phyloP scores from a whole-genome alignment of 345 rosid genomes.

The Raphanus sativus region DNA sequence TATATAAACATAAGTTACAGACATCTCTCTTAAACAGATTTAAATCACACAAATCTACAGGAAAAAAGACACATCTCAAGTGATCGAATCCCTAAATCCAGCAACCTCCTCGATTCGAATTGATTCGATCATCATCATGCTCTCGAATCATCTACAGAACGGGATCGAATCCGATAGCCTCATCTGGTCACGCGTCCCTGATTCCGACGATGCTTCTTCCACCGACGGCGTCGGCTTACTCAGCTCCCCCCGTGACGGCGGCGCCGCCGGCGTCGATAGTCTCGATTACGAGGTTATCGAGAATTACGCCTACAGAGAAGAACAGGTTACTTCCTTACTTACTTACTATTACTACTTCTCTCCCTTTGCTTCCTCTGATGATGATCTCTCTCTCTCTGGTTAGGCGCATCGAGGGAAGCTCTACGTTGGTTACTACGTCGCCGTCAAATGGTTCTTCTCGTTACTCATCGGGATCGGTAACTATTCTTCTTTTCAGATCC shows the following conservation, averaged over 20 bases:
- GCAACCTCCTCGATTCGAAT: slow-evolving; percentile 11
- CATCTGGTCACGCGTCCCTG: slow-evolving; percentile 83
- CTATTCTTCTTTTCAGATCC: slow-evolving; percentile 18
- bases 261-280: slow-evolving; percentile 57
- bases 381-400: slow-evolving; percentile 10
- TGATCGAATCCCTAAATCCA: slow-evolving; percentile 25
- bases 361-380: not conserved
- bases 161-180: slow-evolving; percentile 71
- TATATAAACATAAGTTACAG: not conserved
- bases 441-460: slow-evolving; percentile 91
- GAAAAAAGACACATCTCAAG: not conserved
- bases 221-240: slow-evolving; percentile 52
- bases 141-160: slow-evolving; percentile 73
- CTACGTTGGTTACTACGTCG: slow-evolving; percentile 66
- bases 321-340: slow-evolving; percentile 49
- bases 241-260: slow-evolving; percentile 44
- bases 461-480: slow-evolving; percentile 89
- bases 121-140: slow-evolving; percentile 41
- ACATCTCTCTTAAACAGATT: not conserved
- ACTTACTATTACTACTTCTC: not conserved
- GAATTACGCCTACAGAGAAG: slow-evolving; percentile 90
- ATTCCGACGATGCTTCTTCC: slow-evolving; percentile 67
- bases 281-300: slow-evolving; percentile 96
- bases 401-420: slow-evolving; percentile 92
- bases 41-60: slow-evolving; percentile 14